Percentiles rank a stretch among this genome's conserved stretches.
Evolutionary conservation across 306 rosid genomes (phyloP).

Genomic region (Glycine tomentella): DNA sequence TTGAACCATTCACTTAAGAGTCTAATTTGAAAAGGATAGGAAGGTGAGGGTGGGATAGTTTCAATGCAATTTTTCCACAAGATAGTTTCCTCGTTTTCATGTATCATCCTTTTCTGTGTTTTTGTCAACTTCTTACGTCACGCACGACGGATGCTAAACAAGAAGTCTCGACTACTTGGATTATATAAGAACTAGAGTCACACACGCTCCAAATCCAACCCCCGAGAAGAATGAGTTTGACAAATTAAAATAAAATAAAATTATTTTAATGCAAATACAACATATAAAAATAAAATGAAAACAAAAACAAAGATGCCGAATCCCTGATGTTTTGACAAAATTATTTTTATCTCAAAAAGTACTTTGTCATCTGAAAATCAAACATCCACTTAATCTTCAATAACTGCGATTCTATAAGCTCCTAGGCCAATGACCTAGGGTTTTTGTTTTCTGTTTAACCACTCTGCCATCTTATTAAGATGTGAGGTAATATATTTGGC

Average conservation of each 20-base stretch:
- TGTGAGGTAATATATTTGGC: not conserved
- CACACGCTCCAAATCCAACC: slow-evolving; percentile 24
- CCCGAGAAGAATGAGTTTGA: not conserved
- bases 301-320: no score
- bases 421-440: not conserved
- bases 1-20: not conserved
- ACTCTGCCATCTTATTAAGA: not conserved
- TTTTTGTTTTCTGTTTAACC: not conserved
- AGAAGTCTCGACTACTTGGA: slow-evolving; percentile 6
- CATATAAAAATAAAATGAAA: no score
- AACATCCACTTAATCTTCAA: no score
- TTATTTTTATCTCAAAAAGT: no score
- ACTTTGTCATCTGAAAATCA: no score
- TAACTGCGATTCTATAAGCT: not conserved
- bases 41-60: not conserved
- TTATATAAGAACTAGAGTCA: not conserved
- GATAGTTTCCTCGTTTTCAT: not conserved
- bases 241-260: no score
- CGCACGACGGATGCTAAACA: slow-evolving; percentile 27
- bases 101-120: slow-evolving; percentile 1
- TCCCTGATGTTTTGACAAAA: no score
- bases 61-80: not conserved
- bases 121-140: slow-evolving; percentile 31
- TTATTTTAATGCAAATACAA: no score
- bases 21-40: not conserved